Evolutionary conservation across 2,329 filamentous ascomycete genomes (phyloP).

Genomic region (Blastomyces gilchristii): DNA sequence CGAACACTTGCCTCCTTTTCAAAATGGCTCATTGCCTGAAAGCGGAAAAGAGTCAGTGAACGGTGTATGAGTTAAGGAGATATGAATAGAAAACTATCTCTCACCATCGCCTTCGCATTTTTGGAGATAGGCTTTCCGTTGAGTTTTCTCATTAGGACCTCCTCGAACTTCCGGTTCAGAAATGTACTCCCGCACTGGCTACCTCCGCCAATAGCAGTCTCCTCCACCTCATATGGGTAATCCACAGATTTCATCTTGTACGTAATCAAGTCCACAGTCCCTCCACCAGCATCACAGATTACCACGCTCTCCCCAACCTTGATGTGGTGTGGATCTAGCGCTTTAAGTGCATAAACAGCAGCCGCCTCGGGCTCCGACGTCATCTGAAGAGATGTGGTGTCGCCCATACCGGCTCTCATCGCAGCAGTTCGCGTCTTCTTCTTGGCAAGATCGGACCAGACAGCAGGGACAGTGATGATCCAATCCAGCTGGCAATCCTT

Average conservation of each 20-base stretch:
- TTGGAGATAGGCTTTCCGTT: conserved; percentile 6
- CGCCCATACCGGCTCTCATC: conserved; percentile 5
- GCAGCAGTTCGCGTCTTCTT: conserved; percentile 6
- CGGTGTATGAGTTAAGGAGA: background rate
- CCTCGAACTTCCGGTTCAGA: conserved; percentile 7
- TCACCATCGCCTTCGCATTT: conserved; percentile 7
- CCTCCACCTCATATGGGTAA: conserved; percentile 7
- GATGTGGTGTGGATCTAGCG: conserved; percentile 7
- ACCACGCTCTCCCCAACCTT: conserved; percentile 7
- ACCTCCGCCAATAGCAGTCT: conserved; percentile 6
- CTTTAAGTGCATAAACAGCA: conserved; percentile 5
- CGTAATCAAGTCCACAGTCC: conserved; percentile 6
- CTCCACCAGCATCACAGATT: conserved; percentile 5
- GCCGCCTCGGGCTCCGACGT: conserved; percentile 5
- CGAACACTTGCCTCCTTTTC: conserved; percentile 4
- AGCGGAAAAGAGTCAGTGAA: background rate
- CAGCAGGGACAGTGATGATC: conserved; percentile 6
- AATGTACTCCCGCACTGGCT: conserved; percentile 7
- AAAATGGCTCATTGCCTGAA: conserved; percentile 7
- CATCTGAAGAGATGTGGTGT: conserved; percentile 6
- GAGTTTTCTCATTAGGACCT: conserved; percentile 2
- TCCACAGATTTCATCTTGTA: conserved; percentile 7
- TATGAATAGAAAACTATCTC: background rate
- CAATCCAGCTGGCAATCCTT: conserved; percentile 6
- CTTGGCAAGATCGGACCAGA: conserved; percentile 6